Base-by-base conservation (phyloP, 225 moss, liverwort and hornwort species). In the Antitrichia curtipendula region DNA sequence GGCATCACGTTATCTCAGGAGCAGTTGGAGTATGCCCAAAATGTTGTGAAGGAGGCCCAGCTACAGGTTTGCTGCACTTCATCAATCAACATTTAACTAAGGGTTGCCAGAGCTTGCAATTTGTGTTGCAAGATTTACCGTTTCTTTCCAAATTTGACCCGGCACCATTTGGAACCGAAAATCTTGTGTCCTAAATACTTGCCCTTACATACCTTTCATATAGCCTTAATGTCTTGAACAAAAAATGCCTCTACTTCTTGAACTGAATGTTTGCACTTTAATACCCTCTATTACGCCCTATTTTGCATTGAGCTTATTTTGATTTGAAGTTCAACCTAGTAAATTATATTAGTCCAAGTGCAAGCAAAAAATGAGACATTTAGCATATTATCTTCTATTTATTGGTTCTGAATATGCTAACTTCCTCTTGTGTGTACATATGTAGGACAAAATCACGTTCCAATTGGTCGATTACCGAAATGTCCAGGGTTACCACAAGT, bases 1-100 rank as follows among this genome's bases (percentile, higher is more conserved):
- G 97, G 96, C 84, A 95, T 98, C 66, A 97, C 96, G 11, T 86
- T 98, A 74, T 98, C 98, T 17, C 84, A 92, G 41, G 92, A 97
- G 88, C 98, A 98, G 71, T 90, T 98, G 38, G 90, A 90, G 38
- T 94, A 92, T 54, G 94, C 97, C 11, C 90, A 93, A 72, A 72
- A 81, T 29, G 90, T 86, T 32, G 96, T 95, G 32, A 92, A 94
- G 81, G 91, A 84, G 22, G 95, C 92, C 20, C 75, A 84, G 11
- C 84, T 97, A 20, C 87, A 97, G 97, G 88, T 88, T 68, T 0
- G 47, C 9, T 53, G 27, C 38, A 12, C 22, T 72, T 38, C 50
- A 40, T 56, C 34, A 25, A 56, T 78, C 34, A 8, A 36, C 13
- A 34, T 45, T 34, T 43, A n/a, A n/a, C n/a, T n/a, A 43, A 29